Conservation (phyloP, 2,329 filamentous ascomycete species). For the Claviceps maximensis region DNA sequence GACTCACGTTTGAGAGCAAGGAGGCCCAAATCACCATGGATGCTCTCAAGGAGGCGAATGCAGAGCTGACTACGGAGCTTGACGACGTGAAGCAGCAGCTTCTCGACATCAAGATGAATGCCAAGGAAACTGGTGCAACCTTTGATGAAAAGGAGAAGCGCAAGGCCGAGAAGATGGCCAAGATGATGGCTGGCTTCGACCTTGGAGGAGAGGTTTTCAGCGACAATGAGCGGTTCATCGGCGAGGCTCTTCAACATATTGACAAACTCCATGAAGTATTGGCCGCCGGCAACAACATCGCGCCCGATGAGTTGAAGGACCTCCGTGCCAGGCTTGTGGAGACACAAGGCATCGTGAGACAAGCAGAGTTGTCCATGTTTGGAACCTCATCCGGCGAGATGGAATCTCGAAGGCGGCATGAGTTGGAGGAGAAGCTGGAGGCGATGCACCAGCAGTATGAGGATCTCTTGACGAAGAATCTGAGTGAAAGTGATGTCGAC, state of each 20-base stretch:
- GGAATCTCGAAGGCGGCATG: constrained; percentile 54
- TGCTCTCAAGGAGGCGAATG: constrained; percentile 86
- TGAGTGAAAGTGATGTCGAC: constrained; percentile 65
- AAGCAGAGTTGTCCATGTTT: constrained; percentile 78
- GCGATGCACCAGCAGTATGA: constrained; percentile 74
- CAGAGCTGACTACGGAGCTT: constrained; percentile 79
- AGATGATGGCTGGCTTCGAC: constrained; percentile 99
- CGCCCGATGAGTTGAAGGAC: constrained; percentile 66
- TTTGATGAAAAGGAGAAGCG: constrained; percentile 96
- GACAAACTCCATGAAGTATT: constrained; percentile 68
- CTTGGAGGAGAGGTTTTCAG: constrained; percentile 87
- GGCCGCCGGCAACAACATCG: constrained; percentile 62
- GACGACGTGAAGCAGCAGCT: constrained; percentile 95
- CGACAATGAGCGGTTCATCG: constrained; percentile 77
- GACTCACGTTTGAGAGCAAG: constrained; percentile 89
- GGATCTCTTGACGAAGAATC: constrained; percentile 63
- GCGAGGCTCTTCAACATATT: constrained; percentile 70
- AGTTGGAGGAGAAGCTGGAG: constrained; percentile 64
- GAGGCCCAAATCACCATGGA: constrained; percentile 98
- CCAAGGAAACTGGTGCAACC: constrained; percentile 80
- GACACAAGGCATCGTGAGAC: constrained; percentile 82
- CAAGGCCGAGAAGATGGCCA: constrained; percentile 98
- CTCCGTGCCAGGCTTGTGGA: constrained; percentile 71
- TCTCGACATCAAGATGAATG: constrained; percentile 89
- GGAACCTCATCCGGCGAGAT: constrained; percentile 51